Evolutionary conservation across 257 asterid genomes (phyloP), one percentile per base, ranked within the genome.

Genomic region (Eustoma russellianum): DNA sequence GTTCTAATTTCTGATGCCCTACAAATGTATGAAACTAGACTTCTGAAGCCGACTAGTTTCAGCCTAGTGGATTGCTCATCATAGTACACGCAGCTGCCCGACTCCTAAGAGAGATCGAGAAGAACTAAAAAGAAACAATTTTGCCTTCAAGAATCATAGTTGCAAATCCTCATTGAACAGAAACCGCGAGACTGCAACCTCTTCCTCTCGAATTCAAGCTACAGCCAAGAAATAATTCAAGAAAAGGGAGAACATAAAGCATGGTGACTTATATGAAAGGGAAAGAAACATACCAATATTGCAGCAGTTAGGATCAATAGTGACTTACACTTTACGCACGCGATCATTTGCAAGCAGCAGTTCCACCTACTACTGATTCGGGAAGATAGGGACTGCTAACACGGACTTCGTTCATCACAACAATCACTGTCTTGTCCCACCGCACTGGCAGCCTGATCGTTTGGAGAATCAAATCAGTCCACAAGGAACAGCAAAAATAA

Each of bases 371-470:
- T 35, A 91, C 98, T 1, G 95, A 87, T 62, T 91, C 97, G 0
- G 98, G 86, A 60, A 77, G 89, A 71, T 91, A 91, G 1, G 98
- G 98, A 74, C 85, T 83, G 79, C 86, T 73, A 48, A 91, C 97
- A 52, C 94, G 93, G 66, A 91, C 98, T 48, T 91, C 98, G 17
- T 91, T 84, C 98, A 91, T 82, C 64, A 91, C 98, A 67, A 91
- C 97, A 13, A 91, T 91, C 51, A 74, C 80, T 13, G 90, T 79
- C 63, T 79, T 87, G 62, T 91, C 98, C 98, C 98, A 91, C 28
- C 90, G 83, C 66, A 91, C 98, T 0, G 98, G 98, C 52, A 87
- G 92, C 80, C 98, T 91, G 83, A 19, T 67, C 1, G 1, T 38
- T 38, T 38, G 13, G 43, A 38, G 1, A 38, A 38, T 24, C 5